Evolutionary conservation across 148 eudicot genomes (phyloP).

Genomic region (Drosera capensis): DNA sequence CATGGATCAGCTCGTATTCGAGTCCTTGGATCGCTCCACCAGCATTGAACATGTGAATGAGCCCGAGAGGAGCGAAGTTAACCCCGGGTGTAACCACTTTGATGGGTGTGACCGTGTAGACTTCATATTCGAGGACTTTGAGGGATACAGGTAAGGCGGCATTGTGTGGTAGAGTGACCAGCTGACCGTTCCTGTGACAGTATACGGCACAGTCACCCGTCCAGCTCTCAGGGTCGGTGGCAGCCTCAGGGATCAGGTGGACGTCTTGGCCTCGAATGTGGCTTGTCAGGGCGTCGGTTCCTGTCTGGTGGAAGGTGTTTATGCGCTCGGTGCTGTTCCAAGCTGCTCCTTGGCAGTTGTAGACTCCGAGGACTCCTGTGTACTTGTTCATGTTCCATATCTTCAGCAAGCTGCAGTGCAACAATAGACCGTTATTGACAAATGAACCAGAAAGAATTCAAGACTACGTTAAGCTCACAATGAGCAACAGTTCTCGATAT

Average conservation of each 20-base stretch:
- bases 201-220: slow-evolving; percentile 42
- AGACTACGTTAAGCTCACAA: too few relatives aligned
- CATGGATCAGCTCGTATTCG: slow-evolving; percentile 28
- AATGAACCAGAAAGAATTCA: too few relatives aligned
- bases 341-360: slow-evolving; percentile 99
- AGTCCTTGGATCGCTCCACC: slow-evolving; percentile 82
- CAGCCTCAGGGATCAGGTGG: slow-evolving; percentile 55
- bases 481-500: too few relatives aligned
- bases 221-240: slow-evolving; percentile 43
- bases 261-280: slow-evolving; percentile 42
- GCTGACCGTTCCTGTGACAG: slow-evolving; percentile 29
- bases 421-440: too few relatives aligned
- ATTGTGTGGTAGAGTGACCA: slow-evolving; percentile 36
- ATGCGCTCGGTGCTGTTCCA: slow-evolving; percentile 62
- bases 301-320: slow-evolving; percentile 58
- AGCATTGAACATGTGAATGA: slow-evolving; percentile 72
- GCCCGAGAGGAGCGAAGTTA: slow-evolving; percentile 72
- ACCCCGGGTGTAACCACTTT: slow-evolving; percentile 36
- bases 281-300: slow-evolving; percentile 36
- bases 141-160: slow-evolving; percentile 52
- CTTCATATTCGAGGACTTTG: slow-evolving; percentile 64
- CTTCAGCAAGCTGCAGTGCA: slow-evolving; percentile 78
- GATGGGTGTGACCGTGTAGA: slow-evolving; percentile 56
- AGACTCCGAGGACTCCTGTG: slow-evolving; percentile 84
- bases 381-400: slow-evolving; percentile 98